These are phyloP conservation scores for Corylus americana DNA, from an alignment of 306 rosid genomes.

Conservation along the genomic window DNA sequence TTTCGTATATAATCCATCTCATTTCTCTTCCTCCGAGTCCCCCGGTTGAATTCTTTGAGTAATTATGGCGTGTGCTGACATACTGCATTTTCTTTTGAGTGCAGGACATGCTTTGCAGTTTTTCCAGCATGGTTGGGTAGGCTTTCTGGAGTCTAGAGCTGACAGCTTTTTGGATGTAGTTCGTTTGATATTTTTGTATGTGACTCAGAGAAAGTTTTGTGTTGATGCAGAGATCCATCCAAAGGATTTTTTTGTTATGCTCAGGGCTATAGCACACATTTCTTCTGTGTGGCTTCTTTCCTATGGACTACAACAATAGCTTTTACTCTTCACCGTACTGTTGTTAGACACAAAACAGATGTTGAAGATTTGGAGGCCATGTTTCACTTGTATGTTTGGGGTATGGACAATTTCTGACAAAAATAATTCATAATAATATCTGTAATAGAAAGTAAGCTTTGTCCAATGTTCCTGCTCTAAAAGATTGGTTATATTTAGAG, in stretches of 20 bases:
- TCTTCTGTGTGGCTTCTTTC: conserved; percentile 97
- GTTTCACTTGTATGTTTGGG: conserved; percentile 99
- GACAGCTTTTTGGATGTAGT: conserved; percentile 13
- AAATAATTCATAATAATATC: conserved; percentile 7
- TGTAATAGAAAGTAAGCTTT: conserved; percentile 15
- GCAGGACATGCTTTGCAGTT: conserved; percentile 99
- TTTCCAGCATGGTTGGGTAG: conserved; percentile 94
- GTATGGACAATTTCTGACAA: conserved; percentile 45
- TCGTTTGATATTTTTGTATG: conserved; percentile 26
- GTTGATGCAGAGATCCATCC: conserved; percentile 82
- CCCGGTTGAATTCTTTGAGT: background rate
- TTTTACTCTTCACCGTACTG: conserved; percentile 96
- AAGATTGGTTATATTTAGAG: conserved; percentile 19
- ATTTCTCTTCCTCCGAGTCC: conserved; percentile 20
- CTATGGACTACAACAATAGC: conserved; percentile 98
- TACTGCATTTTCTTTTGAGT: conserved; percentile 29
- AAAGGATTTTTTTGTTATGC: conserved; percentile 83
- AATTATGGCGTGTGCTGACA: conserved; percentile 27
- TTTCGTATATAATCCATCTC: conserved; percentile 11
- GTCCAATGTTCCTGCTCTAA: conserved; percentile 9
- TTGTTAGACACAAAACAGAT: conserved; percentile 90
- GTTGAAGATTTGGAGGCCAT: conserved; percentile 96
- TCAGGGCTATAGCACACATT: conserved; percentile 90
- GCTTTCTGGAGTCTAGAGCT: conserved; percentile 28
- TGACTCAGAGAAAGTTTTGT: conserved; percentile 26